Evolutionary conservation across 345 rosid species (phyloP).

Genomic region (Euphorbia pulcherrima): DNA sequence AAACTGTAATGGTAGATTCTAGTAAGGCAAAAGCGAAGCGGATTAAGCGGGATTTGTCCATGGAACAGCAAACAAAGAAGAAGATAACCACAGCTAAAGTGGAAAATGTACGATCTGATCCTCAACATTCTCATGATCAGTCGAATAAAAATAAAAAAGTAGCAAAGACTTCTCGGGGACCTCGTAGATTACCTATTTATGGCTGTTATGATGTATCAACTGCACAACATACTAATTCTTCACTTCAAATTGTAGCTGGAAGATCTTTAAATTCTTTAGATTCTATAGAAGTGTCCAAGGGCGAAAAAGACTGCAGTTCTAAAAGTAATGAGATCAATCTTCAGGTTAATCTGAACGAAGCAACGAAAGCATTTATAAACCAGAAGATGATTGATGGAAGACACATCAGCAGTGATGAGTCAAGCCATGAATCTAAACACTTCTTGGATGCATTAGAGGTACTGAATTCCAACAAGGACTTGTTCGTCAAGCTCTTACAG

Average conservation of each 20-base stretch:
- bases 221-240: conserved; percentile 19
- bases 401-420: conserved; percentile 15
- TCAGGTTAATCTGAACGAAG: conserved; percentile 46
- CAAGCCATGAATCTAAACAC: conserved; percentile 43
- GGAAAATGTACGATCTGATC: conserved; percentile 30
- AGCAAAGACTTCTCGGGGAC: conserved; percentile 19
- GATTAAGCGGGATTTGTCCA: conserved; percentile 25
- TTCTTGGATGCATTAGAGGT: conserved; percentile 68
- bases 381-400: conserved; percentile 39
- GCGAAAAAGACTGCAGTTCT: conserved; percentile 21
- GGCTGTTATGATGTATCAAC: conserved; percentile 32
- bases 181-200: conserved; percentile 19
- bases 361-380: conserved; percentile 53
- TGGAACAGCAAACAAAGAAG: conserved; percentile 33
- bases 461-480: conserved; percentile 62
- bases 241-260: conserved; percentile 27
- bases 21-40: conserved; percentile 18
- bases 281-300: conserved; percentile 20
- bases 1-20: conserved; percentile 11
- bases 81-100: conserved; percentile 25
- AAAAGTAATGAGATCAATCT: conserved; percentile 39
- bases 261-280: conserved; percentile 21
- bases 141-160: conserved; percentile 27
- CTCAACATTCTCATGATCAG: conserved; percentile 19
- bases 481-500: conserved; percentile 59